Evolutionary conservation across 306 rosid genomes (phyloP).

Genomic region (Prunus mira): DNA sequence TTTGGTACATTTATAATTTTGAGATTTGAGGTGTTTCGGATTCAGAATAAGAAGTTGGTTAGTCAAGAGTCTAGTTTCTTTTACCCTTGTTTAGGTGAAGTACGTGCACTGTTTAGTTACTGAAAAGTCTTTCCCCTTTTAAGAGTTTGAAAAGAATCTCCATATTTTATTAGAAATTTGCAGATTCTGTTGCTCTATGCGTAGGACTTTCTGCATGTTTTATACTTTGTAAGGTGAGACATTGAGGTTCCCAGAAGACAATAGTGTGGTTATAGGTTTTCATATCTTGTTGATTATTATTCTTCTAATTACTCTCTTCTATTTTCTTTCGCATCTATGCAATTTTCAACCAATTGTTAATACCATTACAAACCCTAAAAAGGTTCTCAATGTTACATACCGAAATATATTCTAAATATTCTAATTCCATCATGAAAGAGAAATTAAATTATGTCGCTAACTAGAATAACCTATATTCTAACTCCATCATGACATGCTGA

Average conservation of each 20-base stretch:
- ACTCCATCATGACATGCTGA: too few relatives aligned
- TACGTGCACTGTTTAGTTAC: background rate
- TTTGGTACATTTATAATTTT: background rate
- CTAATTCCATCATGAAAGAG: background rate
- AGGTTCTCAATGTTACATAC: too few relatives aligned
- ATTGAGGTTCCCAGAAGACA: background rate
- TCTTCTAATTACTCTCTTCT: background rate
- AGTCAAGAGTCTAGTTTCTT: background rate
- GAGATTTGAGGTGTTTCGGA: background rate
- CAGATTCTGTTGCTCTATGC: background rate
- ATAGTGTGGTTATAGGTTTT: background rate
- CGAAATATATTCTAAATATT: too few relatives aligned
- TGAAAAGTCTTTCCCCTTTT: too few relatives aligned
- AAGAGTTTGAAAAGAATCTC: background rate
- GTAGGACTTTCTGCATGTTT: background rate
- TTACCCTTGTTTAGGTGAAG: background rate
- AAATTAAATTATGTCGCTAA: background rate
- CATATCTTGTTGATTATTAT: background rate
- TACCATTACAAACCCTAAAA: too few relatives aligned
- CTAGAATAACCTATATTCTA: background rate
- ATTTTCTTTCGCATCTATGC: background rate
- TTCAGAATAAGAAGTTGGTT: background rate
- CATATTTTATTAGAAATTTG: too few relatives aligned
- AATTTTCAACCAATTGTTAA: too few relatives aligned
- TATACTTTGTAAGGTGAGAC: background rate